phyloP scores from a whole-genome alignment of 1,139 yeast genomes.

The Geotrichum carabidarum region DNA sequence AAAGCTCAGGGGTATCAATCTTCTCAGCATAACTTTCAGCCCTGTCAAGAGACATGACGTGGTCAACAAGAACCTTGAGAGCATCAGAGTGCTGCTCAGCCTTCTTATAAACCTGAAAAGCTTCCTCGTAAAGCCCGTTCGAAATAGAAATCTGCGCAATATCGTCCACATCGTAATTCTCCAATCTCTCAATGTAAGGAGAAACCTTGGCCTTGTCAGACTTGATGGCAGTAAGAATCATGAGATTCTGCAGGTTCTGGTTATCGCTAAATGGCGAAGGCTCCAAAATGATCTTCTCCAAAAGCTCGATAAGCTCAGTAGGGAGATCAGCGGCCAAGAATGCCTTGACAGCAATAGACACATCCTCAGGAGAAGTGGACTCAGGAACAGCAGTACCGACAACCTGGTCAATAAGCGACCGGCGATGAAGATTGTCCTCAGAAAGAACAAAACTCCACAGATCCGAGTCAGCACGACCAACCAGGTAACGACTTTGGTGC shows the following conservation, averaged over 20 bases:
- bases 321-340: conserved; percentile 95
- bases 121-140: conserved; percentile 86
- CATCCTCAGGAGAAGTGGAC: conserved; percentile 90
- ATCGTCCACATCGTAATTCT: conserved; percentile 86
- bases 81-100: conserved; percentile 76
- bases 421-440: conserved; percentile 76
- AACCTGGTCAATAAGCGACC: conserved; percentile 87
- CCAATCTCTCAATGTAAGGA: conserved; percentile 80
- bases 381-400: conserved; percentile 97
- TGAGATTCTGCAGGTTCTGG: conserved; percentile 86
- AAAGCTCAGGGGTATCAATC: conserved; percentile 78
- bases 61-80: conserved; percentile 84
- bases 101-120: conserved; percentile 86
- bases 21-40: conserved; percentile 92
- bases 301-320: conserved; percentile 73
- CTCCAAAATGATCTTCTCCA: conserved; percentile 92
- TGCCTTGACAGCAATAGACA: conserved; percentile 91
- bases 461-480: conserved; percentile 72
- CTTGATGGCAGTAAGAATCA: conserved; percentile 89
- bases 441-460: conserved; percentile 78
- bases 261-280: conserved; percentile 96
- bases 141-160: conserved; percentile 91
- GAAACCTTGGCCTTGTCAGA: conserved; percentile 85
- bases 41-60: conserved; percentile 87
- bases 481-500: conserved; percentile 95